These are phyloP conservation scores for Backusella tuberculispora DNA, from an alignment of 192 early-diverging fungal genomes.

Conservation along the genomic window DNA sequence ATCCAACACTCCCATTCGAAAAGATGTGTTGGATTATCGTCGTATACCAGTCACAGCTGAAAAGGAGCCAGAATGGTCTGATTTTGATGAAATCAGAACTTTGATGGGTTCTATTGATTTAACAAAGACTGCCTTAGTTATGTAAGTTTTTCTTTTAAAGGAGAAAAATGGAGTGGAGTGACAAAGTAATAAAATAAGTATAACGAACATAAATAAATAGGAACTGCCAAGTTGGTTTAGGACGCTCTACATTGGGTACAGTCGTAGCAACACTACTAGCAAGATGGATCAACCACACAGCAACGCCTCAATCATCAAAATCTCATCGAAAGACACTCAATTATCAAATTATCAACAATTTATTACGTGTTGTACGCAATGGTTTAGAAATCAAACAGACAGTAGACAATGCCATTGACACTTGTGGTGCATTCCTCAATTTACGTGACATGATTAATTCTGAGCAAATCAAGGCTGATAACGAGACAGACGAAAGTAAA, in stretches of 20 bases:
- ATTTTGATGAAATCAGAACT: constrained; percentile 58
- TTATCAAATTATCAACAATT: constrained; percentile 61
- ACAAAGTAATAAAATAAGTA: background rate
- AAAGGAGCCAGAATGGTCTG: constrained; percentile 50
- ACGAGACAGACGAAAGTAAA: constrained; percentile 25
- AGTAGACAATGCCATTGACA: constrained; percentile 62
- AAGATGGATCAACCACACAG: constrained; percentile 30
- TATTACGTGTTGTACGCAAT: constrained; percentile 63
- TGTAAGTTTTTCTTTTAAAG: constrained; percentile 40
- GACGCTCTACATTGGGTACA: constrained; percentile 59
- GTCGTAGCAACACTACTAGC: constrained; percentile 41
- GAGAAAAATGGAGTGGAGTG: background rate
- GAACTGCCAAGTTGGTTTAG: constrained; percentile 67
- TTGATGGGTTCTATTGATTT: constrained; percentile 48
- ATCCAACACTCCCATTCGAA: background rate
- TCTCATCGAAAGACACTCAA: constrained; percentile 36
- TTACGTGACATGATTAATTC: constrained; percentile 61
- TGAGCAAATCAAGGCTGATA: constrained; percentile 43
- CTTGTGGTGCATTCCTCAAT: constrained; percentile 50
- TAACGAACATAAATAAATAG: constrained; percentile 19
- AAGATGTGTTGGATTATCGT: constrained; percentile 40
- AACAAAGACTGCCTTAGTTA: constrained; percentile 50
- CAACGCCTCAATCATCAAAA: constrained; percentile 1
- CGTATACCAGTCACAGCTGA: constrained; percentile 69
- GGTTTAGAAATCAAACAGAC: constrained; percentile 58